phyloP scores from a whole-genome alignment of 306 rosid genomes.

The Ormosia semicastrata region DNA sequence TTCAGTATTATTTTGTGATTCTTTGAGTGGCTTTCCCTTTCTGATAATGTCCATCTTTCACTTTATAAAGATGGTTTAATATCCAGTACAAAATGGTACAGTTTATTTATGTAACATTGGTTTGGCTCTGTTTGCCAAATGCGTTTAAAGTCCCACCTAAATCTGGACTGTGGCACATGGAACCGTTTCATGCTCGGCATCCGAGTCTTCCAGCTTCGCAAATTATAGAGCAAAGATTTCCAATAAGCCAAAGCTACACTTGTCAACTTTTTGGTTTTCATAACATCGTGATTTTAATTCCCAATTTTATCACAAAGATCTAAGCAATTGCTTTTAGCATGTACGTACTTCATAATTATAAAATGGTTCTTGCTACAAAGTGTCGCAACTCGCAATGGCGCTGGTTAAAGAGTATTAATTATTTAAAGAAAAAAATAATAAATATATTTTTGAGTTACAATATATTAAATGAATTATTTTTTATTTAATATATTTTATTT shows the following conservation, averaged over 20 bases:
- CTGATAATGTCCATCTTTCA: background rate
- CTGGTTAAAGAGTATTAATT: too few relatives aligned
- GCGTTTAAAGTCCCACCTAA: conserved; percentile 8
- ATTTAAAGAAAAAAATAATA: background rate
- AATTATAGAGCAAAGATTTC: background rate
- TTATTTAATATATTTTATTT: too few relatives aligned
- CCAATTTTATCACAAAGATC: background rate
- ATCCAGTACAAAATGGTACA: background rate
- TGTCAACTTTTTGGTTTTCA: background rate
- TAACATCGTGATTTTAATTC: background rate
- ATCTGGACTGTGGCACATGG: conserved; percentile 20
- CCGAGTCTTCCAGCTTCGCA: background rate
- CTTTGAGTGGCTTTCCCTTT: background rate
- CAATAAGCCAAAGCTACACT: background rate
- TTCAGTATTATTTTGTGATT: background rate
- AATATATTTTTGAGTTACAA: background rate
- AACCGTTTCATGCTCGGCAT: background rate
- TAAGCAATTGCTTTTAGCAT: background rate
- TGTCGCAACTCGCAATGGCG: too few relatives aligned
- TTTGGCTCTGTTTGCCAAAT: background rate
- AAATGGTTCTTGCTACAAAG: too few relatives aligned
- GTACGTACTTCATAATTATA: background rate
- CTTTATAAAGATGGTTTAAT: background rate
- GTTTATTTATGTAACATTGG: background rate
- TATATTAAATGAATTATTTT: too few relatives aligned